Base-by-base conservation (phyloP, 2,329 filamentous ascomycete genomes). In the Aspergillus fumigatiaffinis region DNA sequence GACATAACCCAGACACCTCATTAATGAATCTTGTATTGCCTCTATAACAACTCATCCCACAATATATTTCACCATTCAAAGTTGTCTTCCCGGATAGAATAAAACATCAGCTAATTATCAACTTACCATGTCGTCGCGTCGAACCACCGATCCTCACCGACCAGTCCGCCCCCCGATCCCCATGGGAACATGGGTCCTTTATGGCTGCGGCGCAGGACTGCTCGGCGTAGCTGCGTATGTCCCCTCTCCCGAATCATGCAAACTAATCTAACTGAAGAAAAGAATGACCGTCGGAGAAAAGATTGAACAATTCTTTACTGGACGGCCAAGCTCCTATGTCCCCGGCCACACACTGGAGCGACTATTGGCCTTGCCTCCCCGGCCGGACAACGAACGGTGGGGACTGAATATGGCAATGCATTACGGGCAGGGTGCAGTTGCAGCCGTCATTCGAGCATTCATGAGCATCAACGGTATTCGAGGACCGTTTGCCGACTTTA, bases 121-220 rank as follows among this genome's bases (percentile, higher is more conserved):
- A 59, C 60, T 50, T 54, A 53, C 51, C 50, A 60, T 54, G 52
- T 49, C 52, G 52, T 49, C 52, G 7, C 52, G 52, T 47, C 52
- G 44, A 28, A 54, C 52, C 6, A 54, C 52, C 9, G 23, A 49
- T 28, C 52, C 52, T 25, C 12, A 35, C 5, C 52, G 14, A 41
- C 52, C 46, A 3, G 25, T 12, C 21, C 52, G 32, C 10, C 52
- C 52, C n/a, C 32, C 52, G 5, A 10, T 54, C 29, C 49, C 52
- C 6, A 20, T 50, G 17, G n/a, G 44, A 10, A 50, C 28, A 14
- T 54, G 52, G 44, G 32, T 54, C 46, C 17, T 54, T 23, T 54
- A 54, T 25, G 52, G 52, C 46, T 41, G 42, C 46, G 52, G 52
- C 9, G 52, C 52, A 7, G 52, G 52, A 5, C 52, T 54, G 20